Base-by-base conservation (phyloP, 352 stramenopile genomes). In the Phytophthora ohioensis region DNA sequence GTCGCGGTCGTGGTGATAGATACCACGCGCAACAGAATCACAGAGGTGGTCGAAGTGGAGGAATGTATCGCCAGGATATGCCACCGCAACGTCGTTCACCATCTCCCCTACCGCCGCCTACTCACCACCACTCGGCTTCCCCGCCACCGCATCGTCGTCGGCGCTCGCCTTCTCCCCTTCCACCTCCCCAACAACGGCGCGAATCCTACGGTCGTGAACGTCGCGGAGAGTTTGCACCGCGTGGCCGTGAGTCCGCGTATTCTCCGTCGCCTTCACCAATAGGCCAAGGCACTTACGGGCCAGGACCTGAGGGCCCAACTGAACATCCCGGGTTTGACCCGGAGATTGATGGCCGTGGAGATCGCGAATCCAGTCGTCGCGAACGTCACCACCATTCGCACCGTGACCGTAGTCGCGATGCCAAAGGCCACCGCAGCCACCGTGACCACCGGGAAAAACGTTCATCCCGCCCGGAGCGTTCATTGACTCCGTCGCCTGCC, bases 401-500 rank as follows among this genome's bases (percentile, higher is more conserved):
- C 7, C 63, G 52, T 27, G 73, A 72, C 5, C 62, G 38, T 48
- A 81, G 69, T 51, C 65, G 64, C n/a, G 73, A 86, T 27, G 78
- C 81, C 7, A 87, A 84, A 43, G 53, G 61, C 21, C 67, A 74
- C 48, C 70, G 65, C 17, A 73, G 61, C 31, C 75, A 84, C 31
- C 67, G 66, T 58, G 71, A 80, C 2, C 57, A 43, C 30, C 70
- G 66, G 11, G 62, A 79, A 12, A 83, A 77, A 36, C 76, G 70
- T 52, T 69, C 51, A 13, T 73, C 72, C 51, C 73, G 68, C 48
- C 17, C 42, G 17, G 65, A 77, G 15, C 75, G 66, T 7, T 84
- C 79, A 27, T 46, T 76, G 42, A 82, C 80, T 4, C 79, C 79
- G 39, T 88, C 80, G 13, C 79, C 80, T 36, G 47, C 77, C 17